Evolutionary conservation across 2,329 filamentous ascomycete species (phyloP), one percentile per base, ranked within the genome.

Genomic region (Pestalotiopsis sp.): DNA sequence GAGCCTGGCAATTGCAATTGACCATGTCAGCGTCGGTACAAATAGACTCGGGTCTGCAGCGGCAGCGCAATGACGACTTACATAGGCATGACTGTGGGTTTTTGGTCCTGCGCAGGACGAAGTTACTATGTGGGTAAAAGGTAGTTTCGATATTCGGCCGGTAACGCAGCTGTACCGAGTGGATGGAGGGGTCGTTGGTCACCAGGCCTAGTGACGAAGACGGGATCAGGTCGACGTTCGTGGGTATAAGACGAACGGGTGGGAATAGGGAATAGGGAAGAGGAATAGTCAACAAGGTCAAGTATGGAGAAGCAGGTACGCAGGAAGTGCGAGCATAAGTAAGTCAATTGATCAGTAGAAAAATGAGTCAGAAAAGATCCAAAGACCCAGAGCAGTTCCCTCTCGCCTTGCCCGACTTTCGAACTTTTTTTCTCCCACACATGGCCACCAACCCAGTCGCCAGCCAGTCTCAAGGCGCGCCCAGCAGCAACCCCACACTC

Each of bases 1-100:
- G 79, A 94, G 91, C 91, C 88, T 90, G 38, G 22, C 17, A 52
- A 13, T 11, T 22, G 20, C n/a, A 24, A 39, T 24, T 44, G n/a
- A 14, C 11, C 55, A 44, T 59, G 56, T 67, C 30, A 65, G 57
- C n/a, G 48, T 17, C 24, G 38, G 38, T 44, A 6, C 26, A 9
- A 35, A 14, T 26, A 58, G 7, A 26, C 14, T 24, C 56, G 24
- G 14, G 24, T 63, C 40, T 26, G 39, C 35, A 20, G 44, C n/a
- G 39, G 13, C 38, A 35, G 30, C 30, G 30, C 30, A 35, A 9
- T 35, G 30, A n/a, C 22, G 35, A 40, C 62, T 30, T 55, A 64
- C 58, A 61, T 61, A 61, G 58, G 58, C 58, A 61, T 61, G 58
- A 35, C 26, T 35, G 30, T 35, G 26, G 56, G 56, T 58, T 17